Conservation (phyloP, 495 filamentous ascomycete genomes). For the Bacidia rubella region DNA sequence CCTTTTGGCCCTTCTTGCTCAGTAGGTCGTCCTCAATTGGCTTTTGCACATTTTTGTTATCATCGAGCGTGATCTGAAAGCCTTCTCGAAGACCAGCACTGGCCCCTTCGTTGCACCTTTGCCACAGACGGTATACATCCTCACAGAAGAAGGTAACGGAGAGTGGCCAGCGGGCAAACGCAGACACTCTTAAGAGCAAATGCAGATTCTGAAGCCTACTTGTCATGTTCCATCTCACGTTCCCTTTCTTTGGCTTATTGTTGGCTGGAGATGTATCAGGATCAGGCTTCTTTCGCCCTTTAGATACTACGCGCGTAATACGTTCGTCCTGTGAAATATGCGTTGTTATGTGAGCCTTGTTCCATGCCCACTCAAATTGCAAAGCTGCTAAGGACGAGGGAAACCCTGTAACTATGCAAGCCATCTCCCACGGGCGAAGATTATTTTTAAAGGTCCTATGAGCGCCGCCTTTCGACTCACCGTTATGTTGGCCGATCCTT, state of each 20-base stretch:
- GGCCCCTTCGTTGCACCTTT: conserved; percentile 39
- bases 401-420: conserved; percentile 75
- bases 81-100: conserved; percentile 33
- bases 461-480: conserved; percentile 63
- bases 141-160: conserved; percentile 62
- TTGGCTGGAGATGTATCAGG: not conserved
- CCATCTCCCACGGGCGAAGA: conserved; percentile 90
- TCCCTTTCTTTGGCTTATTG: conserved; percentile 9
- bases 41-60: conserved; percentile 12
- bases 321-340: conserved; percentile 52
- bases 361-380: conserved; percentile 98
- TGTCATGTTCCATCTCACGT: conserved; percentile 43
- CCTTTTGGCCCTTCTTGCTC: conserved; percentile 12
- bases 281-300: conserved; percentile 22
- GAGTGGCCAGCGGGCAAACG: conserved; percentile 73
- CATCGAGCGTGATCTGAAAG: conserved; percentile 45
- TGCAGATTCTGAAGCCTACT: conserved; percentile 64
- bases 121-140: conserved; percentile 58
- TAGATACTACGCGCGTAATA: conserved; percentile 25
- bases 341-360: conserved; percentile 60
- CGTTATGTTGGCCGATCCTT: conserved; percentile 84
- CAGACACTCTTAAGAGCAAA: conserved; percentile 59
- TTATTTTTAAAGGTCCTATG: conserved; percentile 48
- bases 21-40: too few species aligned
- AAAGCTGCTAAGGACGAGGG: conserved; percentile 72